These are phyloP conservation scores for Parastagonospora nodorum DNA, from an alignment of 2,329 filamentous ascomycete genomes.

Conservation along the genomic window DNA sequence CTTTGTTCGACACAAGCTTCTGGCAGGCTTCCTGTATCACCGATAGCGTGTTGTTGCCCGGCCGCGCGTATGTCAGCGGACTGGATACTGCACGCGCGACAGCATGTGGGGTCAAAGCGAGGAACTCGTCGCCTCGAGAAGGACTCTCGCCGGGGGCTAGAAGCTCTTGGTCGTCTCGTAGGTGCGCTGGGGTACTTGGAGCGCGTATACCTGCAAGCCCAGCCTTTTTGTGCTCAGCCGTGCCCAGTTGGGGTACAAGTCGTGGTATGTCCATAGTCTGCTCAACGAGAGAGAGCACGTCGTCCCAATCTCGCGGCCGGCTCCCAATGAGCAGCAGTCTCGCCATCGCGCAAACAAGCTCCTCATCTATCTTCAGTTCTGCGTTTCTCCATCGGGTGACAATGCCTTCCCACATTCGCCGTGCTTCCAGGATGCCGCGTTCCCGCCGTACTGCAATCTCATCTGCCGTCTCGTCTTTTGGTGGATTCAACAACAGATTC, in stretches of 20 bases:
- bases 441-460: conserved; percentile 36
- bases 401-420: conserved; percentile 80
- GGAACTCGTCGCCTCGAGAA: conserved; percentile 39
- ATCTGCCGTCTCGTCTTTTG: conserved; percentile 33
- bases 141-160: conserved; percentile 25
- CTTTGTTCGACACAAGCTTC: conserved; percentile 62
- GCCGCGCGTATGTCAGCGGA: conserved; percentile 50
- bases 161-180: conserved; percentile 35
- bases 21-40: conserved; percentile 69
- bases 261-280: conserved; percentile 80
- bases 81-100: conserved; percentile 33
- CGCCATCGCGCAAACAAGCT: conserved; percentile 80
- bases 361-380: conserved; percentile 74
- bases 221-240: conserved; percentile 28
- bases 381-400: conserved; percentile 76
- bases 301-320: conserved; percentile 66
- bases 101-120: conserved; percentile 25
- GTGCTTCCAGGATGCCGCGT: conserved; percentile 67
- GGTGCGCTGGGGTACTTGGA: conserved; percentile 31
- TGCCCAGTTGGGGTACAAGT: conserved; percentile 49
- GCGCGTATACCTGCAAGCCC: conserved; percentile 44
- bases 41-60: conserved; percentile 66
- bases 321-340: conserved; percentile 71
- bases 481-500: conserved; percentile 31
- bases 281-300: conserved; percentile 76